phyloP scores from a whole-genome alignment of 2,329 filamentous ascomycete genomes.

The Colletotrichum sp. region DNA sequence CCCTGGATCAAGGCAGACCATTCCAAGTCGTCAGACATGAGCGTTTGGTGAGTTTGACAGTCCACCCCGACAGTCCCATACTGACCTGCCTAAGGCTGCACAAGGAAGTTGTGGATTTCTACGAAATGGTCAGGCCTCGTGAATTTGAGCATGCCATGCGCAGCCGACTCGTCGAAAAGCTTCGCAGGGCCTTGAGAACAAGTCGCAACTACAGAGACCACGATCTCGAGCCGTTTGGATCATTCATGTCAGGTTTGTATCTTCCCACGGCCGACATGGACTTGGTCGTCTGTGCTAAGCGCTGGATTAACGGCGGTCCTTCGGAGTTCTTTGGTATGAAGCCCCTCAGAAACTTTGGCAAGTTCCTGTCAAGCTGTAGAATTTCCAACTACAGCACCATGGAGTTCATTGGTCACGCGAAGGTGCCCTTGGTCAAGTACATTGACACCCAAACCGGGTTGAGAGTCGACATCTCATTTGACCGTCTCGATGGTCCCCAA shows the following conservation, averaged over 20 bases:
- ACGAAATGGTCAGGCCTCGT: constrained; percentile 79
- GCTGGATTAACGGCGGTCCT: constrained; percentile 40
- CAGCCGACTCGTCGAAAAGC: constrained; percentile 70
- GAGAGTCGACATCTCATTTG: constrained; percentile 92
- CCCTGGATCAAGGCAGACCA: constrained; percentile 71
- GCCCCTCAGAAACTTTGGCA: constrained; percentile 67
- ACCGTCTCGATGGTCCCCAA: constrained; percentile 81
- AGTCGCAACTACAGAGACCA: constrained; percentile 61
- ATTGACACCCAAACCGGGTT: constrained; percentile 78
- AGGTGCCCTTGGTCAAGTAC: constrained; percentile 93
- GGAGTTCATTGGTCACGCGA: constrained; percentile 74
- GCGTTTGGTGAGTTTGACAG: constrained; percentile 56
- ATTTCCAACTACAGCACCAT: constrained; percentile 65
- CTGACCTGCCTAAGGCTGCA: constrained; percentile 65
- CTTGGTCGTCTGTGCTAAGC: constrained; percentile 73
- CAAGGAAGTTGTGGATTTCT: constrained; percentile 90
- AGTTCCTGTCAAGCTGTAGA: constrained; percentile 58
- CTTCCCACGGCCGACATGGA: constrained; percentile 88
- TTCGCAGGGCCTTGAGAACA: constrained; percentile 63
- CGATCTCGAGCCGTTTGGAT: constrained; percentile 82
- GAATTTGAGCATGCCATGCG: constrained; percentile 80
- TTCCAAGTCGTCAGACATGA: constrained; percentile 55
- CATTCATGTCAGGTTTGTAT: constrained; percentile 83
- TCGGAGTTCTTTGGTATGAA: constrained; percentile 55
- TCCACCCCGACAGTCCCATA: neutral